These are phyloP conservation scores for Sistotremastrum niveocremeum DNA, from an alignment of 768 basidiomycete species.

Conservation along the genomic window DNA sequence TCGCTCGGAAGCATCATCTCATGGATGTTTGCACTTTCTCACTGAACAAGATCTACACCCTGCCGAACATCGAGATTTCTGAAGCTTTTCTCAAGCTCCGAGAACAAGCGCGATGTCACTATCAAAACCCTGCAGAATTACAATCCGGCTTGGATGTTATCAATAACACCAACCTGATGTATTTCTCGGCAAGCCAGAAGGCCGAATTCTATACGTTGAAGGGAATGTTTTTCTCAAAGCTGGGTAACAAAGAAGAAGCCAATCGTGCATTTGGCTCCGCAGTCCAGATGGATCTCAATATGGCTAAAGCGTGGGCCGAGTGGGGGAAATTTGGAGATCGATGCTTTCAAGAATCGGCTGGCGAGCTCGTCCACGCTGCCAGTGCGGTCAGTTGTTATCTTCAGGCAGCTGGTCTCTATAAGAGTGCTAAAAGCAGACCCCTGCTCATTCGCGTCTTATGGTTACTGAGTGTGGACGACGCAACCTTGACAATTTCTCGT, in stretches of 20 bases:
- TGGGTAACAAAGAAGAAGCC: constrained; percentile 78
- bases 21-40: constrained; percentile 92
- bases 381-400: constrained; percentile 96
- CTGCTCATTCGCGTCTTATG: constrained; percentile 88
- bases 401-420: constrained; percentile 92
- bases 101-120: constrained; percentile 96
- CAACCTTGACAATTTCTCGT: constrained; percentile 49
- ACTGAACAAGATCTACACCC: constrained; percentile 92
- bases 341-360: constrained; percentile 78
- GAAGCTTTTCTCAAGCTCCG: constrained; percentile 98
- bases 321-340: constrained; percentile 93
- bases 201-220: constrained; percentile 98
- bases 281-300: constrained; percentile 87
- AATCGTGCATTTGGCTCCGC: constrained; percentile 88
- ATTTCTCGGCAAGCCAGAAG: constrained; percentile 89
- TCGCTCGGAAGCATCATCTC: constrained; percentile 92
- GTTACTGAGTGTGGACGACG: constrained; percentile 89
- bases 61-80: constrained; percentile 99
- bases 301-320: constrained; percentile 97
- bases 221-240: constrained; percentile 92
- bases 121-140: constrained; percentile 87
- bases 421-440: constrained; percentile 84
- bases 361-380: constrained; percentile 61
- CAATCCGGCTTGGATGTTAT: constrained; percentile 95
- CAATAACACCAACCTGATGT: constrained; percentile 98